Base-by-base conservation (phyloP, 2,329 filamentous ascomycete genomes). In the Phialophora expanda region DNA sequence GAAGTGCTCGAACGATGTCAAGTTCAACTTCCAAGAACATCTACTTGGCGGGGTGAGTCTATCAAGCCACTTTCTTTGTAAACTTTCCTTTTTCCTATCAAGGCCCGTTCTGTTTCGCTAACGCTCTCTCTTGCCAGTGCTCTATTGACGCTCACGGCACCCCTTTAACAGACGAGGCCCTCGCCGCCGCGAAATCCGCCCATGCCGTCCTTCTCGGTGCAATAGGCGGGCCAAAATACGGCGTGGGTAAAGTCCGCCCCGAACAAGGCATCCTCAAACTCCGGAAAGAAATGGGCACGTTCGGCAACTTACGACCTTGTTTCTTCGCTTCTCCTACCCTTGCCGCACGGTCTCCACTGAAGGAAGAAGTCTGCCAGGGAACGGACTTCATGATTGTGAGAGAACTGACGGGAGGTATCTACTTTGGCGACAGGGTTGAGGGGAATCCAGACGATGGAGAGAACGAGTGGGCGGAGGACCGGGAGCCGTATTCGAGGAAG, bases 221-320 rank as follows among this genome's bases (percentile, higher is more conserved):
- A 73, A 96, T 98, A 75, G 94, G 94, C 73, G 94, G 94, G n/a
- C 94, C 95, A 41, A 87, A 97, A 92, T 98, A 93, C 92, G 93
- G 93, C 68, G 95, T 92, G 34, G 92, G 91, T 72, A 81, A 88
- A 65, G 90, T 97, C 69, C 91, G 93, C 53, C 94, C 94, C 1
- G 94, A 98, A 79, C 92, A 97, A 81, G 94, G 94, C 68, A 88
- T 98, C 74, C 89, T 98, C 68, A 87, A 84, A 72, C 90, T 98
- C 61, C 92, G 94, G 81, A 97, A 96, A 81, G 91, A 97, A 80
- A 91, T 98, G 85, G 86, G 86, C 75, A 92, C 94, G 64, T 98
- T 96, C 81, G 94, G 93, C 73, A 98, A 98, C 86, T 88, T 98
- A 65, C 90, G 94, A 5, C 94, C 93, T 9, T 98, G 94, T 85